A percentile compares a stretch with the other conserved stretches of the same genome.
These are phyloP conservation scores for Fusarium musae DNA, from an alignment of 2,329 filamentous ascomycete genomes.

Conservation along the genomic window DNA sequence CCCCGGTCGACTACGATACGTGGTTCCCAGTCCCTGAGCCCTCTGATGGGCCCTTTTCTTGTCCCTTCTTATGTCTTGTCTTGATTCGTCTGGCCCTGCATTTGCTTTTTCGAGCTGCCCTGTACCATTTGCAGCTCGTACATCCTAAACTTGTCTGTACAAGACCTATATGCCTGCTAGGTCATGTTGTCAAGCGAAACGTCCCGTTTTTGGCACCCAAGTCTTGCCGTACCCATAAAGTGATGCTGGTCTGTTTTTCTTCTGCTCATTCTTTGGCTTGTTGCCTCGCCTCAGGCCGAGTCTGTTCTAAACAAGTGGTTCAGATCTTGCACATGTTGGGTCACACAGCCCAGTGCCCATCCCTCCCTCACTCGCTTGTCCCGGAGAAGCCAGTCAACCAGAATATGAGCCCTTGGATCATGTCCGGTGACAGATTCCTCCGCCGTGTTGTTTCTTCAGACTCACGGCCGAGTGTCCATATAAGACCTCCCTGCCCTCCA, in stretches of 20 bases:
- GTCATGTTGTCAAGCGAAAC: slow-evolving; percentile 37
- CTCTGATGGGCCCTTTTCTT: slow-evolving; percentile 24
- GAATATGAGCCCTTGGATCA: slow-evolving; percentile 32
- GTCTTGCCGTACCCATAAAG: slow-evolving; percentile 43
- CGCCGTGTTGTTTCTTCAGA: slow-evolving; percentile 44
- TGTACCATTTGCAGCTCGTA: slow-evolving; percentile 24
- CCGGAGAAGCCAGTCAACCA: slow-evolving; percentile 28
- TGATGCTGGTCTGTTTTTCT: slow-evolving; percentile 31
- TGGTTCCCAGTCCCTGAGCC: slow-evolving; percentile 29
- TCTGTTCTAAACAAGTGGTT: slow-evolving; percentile 52
- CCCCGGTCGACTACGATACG: slow-evolving; percentile 32
- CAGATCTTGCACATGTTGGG: slow-evolving; percentile 51
- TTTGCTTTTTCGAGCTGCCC: slow-evolving; percentile 28
- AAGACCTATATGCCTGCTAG: slow-evolving; percentile 26
- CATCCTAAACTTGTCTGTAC: slow-evolving; percentile 16
- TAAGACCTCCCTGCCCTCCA: slow-evolving; percentile 40
- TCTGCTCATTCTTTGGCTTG: slow-evolving; percentile 40
- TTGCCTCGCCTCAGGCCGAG: slow-evolving; percentile 48
- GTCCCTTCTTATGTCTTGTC: slow-evolving; percentile 32
- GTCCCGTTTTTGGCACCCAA: slow-evolving; percentile 28
- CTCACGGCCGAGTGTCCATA: slow-evolving; percentile 40
- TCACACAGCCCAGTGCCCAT: slow-evolving; percentile 49
- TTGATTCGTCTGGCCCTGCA: slow-evolving; percentile 35
- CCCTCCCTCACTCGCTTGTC: slow-evolving; percentile 47
- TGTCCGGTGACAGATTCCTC: slow-evolving; percentile 35